Conservation (phyloP, 2,329 filamentous ascomycete species). For the Fusarium sp. region DNA sequence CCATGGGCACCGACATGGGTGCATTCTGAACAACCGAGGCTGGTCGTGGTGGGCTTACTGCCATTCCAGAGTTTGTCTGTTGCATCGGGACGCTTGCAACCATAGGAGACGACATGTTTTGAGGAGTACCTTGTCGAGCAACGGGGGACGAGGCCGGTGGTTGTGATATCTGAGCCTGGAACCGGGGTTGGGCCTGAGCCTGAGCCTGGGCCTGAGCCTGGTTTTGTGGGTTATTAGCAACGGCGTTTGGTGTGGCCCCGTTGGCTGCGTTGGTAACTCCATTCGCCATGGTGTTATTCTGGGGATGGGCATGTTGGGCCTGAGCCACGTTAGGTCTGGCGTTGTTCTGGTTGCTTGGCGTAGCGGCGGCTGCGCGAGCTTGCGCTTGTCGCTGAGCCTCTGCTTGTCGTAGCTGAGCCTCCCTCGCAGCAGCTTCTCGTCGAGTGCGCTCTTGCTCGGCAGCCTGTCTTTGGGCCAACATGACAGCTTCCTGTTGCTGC, state of each 20-base stretch:
- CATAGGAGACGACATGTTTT: slow-evolving; percentile 71
- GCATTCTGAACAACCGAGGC: slow-evolving; percentile 69
- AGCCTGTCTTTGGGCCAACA: slow-evolving; percentile 56
- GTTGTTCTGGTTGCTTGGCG: slow-evolving; percentile 42
- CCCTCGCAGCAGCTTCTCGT: slow-evolving; percentile 48
- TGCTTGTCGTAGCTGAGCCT: slow-evolving; percentile 49
- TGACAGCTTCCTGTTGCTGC: slow-evolving; percentile 54
- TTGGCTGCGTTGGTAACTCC: slow-evolving; percentile 53
- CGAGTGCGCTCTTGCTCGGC: slow-evolving; percentile 53
- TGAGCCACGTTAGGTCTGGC: slow-evolving; percentile 42
- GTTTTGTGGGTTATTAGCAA: slow-evolving; percentile 50
- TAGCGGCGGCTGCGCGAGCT: slow-evolving; percentile 43
- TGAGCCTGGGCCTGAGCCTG: slow-evolving; percentile 24
- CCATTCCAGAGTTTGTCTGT: slow-evolving; percentile 71
- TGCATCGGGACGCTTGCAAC: slow-evolving; percentile 70
- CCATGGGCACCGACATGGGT: slow-evolving; percentile 66
- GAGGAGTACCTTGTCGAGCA: slow-evolving; percentile 68
- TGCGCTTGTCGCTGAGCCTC: slow-evolving; percentile 51
- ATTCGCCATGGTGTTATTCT: slow-evolving; percentile 49
- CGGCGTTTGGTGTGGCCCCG: slow-evolving; percentile 49
- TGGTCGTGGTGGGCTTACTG: slow-evolving; percentile 70
- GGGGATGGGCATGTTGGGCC: slow-evolving; percentile 48
- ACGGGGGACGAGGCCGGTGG: slow-evolving; percentile 73
- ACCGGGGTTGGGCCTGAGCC: slow-evolving; percentile 54
- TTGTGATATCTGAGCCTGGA: slow-evolving; percentile 66